These are phyloP conservation scores for Paramecium octaurelia DNA, from an alignment of 73 alveolate genomes.

Conservation along the genomic window DNA sequence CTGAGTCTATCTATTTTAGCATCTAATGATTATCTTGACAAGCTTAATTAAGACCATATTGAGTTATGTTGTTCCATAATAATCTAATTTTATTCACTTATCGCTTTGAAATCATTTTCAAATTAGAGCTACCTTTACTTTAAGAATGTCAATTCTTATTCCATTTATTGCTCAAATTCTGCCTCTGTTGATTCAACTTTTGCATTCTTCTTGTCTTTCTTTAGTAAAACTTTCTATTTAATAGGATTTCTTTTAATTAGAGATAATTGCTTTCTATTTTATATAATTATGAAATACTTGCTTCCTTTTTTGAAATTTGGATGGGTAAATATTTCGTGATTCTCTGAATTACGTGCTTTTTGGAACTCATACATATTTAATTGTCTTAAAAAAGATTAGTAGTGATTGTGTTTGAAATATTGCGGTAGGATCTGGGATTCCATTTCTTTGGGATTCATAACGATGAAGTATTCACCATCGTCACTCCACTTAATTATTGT, in stretches of 20 bases:
- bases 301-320: background rate
- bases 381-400: background rate
- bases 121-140: background rate
- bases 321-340: background rate
- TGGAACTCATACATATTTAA: background rate
- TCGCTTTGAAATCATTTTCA: background rate
- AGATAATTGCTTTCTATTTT: background rate
- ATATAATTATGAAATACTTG: background rate
- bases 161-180: background rate
- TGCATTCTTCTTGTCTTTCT: background rate
- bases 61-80: background rate
- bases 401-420: conserved; percentile 16
- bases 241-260: background rate
- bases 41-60: background rate
- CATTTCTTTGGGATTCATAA: background rate
- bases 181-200: background rate
- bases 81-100: background rate
- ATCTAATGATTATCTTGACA: background rate
- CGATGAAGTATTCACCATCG: background rate
- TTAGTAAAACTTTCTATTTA: background rate
- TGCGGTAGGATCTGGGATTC: background rate
- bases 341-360: background rate
- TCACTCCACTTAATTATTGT: conserved; percentile 6
- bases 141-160: background rate
- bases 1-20: background rate